Conservation (phyloP, 306 rosid species). For the Fragaria vesca region DNA sequence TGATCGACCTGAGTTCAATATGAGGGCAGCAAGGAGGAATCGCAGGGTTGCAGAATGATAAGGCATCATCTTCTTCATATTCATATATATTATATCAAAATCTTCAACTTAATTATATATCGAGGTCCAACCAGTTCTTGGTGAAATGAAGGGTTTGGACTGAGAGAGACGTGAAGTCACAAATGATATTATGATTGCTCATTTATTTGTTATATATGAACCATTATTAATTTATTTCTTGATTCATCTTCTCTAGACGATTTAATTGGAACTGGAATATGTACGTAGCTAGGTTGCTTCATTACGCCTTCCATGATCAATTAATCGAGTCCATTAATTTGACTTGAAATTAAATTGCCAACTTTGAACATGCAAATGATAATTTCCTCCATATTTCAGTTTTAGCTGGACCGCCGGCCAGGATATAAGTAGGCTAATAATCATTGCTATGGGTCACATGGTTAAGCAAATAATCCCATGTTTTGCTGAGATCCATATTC, state of each 20-base stretch:
- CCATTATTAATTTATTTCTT: neutral
- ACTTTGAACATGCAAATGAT: neutral
- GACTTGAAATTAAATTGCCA: neutral
- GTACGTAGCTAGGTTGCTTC: neutral
- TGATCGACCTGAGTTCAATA: neutral
- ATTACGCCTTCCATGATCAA: neutral
- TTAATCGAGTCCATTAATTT: neutral
- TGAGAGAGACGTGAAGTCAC: too few relatives aligned
- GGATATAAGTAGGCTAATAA: neutral
- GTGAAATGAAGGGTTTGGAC: too few relatives aligned
- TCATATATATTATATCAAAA: too few relatives aligned
- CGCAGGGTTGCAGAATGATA: too few relatives aligned
- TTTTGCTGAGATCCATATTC: neutral
- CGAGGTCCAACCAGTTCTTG: too few relatives aligned
- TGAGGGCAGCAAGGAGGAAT: neutral
- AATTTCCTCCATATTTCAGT: neutral
- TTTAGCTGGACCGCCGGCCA: neutral
- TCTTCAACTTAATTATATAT: too few relatives aligned
- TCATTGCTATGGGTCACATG: neutral
- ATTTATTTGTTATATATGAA: too few relatives aligned
- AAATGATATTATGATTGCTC: too few relatives aligned
- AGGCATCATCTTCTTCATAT: too few relatives aligned
- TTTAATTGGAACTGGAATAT: neutral
- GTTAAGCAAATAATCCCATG: neutral
- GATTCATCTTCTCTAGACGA: neutral